Base-by-base conservation (phyloP, 2,329 filamentous ascomycete species). In the Penicillium sp. region DNA sequence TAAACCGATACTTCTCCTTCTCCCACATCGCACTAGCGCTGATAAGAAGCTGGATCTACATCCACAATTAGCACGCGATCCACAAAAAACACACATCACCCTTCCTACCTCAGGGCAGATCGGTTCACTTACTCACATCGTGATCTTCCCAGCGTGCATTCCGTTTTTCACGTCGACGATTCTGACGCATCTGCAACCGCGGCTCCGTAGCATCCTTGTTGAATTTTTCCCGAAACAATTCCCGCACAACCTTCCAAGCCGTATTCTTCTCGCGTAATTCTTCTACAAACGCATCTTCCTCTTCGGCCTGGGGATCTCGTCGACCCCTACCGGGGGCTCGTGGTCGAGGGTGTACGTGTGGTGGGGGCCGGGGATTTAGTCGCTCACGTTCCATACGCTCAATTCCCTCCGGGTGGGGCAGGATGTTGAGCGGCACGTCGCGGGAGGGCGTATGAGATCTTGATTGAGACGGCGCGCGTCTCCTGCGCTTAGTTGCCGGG, bases 41-140 rank as follows among this genome's bases (percentile, higher is more conserved):
- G 55, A 72, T 69, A 61, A 77, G 72, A 29, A 73, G 63, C 58
- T 64, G 68, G 55, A 74, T 64, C 75, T 78, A 45, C 23, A 29
- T 29, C 3, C 21, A 26, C 10, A n/a, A 47, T 53, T 31, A 57
- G 49, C 39, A 59, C 19, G 10, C n/a, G 9, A 39, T 19, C 11
- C n/a, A 42, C 39, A 23, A 13, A 23, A 23, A 23, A 10, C 13
- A 16, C 4, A 16, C 10, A 23, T 13, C 19, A 23, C 39, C 39
- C 39, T 19, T 21, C 37, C 19, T 42, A 42, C 39, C 39, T 42
- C 35, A 42, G 10, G 39, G 39, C 9, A 42, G 37, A 42, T 42
- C 8, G 42, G 52, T 9, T 39, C 67, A 76, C 76, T 66, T 76
- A 77, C 75, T 76, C 74, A 78, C 74, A 77, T 78, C 74, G 54